phyloP scores from a whole-genome alignment of 371 early-diverging fungal genomes.

The Apophysomyces ossiformis region DNA sequence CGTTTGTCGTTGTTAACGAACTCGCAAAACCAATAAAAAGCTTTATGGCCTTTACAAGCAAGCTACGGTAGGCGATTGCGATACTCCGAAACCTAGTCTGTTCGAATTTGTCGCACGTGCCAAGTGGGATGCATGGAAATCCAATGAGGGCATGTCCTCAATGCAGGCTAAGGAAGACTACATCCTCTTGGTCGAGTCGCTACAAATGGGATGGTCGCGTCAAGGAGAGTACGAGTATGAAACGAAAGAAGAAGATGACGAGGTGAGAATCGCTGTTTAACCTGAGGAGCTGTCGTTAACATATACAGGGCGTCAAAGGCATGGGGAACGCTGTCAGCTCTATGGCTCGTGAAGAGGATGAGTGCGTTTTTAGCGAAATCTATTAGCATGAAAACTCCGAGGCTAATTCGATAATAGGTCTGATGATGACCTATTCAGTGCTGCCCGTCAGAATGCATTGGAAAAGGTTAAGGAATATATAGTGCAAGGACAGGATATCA shows the following conservation, averaged over 20 bases:
- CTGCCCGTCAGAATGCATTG: conserved; percentile 31
- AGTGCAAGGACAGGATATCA: conserved; percentile 14
- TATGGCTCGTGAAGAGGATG: conserved; percentile 37
- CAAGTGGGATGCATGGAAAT: conserved; percentile 59
- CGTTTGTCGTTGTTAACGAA: conserved; percentile 6
- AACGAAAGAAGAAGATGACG: conserved; percentile 19
- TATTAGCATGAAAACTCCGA: background rate
- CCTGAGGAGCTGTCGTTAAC: background rate
- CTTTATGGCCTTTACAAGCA: conserved; percentile 56
- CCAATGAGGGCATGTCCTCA: conserved; percentile 27
- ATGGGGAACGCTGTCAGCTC: conserved; percentile 37
- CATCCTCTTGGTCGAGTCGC: conserved; percentile 36
- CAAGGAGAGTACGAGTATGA: conserved; percentile 42
- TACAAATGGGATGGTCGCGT: conserved; percentile 49
- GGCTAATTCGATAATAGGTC: conserved; percentile 21
- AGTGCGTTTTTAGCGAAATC: conserved; percentile 7
- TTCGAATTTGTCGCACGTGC: conserved; percentile 55
- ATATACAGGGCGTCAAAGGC: conserved; percentile 14
- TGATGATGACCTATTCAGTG: conserved; percentile 39
- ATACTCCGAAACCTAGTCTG: conserved; percentile 38
- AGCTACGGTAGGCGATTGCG: conserved; percentile 48
- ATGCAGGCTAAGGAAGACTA: conserved; percentile 39
- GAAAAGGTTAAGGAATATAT: conserved; percentile 19
- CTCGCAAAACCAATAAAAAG: conserved; percentile 19
- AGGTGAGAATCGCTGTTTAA: conserved; percentile 8